Evolutionary conservation across 2,329 filamentous ascomycete species (phyloP).

Genomic region (Penicillium vulpinum): DNA sequence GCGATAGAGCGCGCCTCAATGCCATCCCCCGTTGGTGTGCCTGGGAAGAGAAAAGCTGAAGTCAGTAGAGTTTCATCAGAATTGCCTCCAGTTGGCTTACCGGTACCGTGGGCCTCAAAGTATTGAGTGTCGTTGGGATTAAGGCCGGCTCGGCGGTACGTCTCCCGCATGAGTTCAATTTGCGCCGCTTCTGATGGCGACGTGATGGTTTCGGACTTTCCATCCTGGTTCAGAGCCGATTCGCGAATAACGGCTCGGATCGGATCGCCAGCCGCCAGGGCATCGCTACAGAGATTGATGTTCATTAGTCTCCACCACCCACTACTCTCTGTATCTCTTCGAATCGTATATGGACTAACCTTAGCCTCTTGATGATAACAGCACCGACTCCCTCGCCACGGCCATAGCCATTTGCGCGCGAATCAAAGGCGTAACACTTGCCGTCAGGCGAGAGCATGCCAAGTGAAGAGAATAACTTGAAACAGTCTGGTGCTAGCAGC

Average conservation of each 20-base stretch:
- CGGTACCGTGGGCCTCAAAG: slow-evolving; percentile 13
- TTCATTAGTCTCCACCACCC: too few relatives aligned
- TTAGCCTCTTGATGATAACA: slow-evolving; percentile 51
- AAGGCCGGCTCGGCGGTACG: slow-evolving; percentile 13
- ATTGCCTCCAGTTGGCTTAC: too few relatives aligned
- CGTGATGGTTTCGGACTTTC: slow-evolving; percentile 27
- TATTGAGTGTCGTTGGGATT: not conserved
- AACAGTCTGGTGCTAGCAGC: slow-evolving; percentile 29
- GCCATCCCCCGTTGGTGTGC: not conserved
- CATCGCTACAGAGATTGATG: too few relatives aligned
- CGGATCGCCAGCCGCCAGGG: slow-evolving; percentile 46
- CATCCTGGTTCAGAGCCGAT: slow-evolving; percentile 36
- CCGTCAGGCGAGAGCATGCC: not conserved
- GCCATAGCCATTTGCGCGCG: slow-evolving; percentile 53
- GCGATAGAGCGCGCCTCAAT: not conserved
- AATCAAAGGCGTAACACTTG: slow-evolving; percentile 42
- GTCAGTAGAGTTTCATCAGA: too few relatives aligned
- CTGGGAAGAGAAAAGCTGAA: too few relatives aligned
- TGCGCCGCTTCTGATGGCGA: slow-evolving; percentile 27
- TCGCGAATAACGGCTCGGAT: slow-evolving; percentile 47
- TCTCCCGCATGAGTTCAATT: slow-evolving; percentile 33
- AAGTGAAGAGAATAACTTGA: not conserved
- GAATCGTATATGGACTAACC: too few relatives aligned
- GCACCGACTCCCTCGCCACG: slow-evolving; percentile 51
- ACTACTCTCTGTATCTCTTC: too few relatives aligned